Evolutionary conservation across 176 grass and related monocot genomes (phyloP), one percentile per base, ranked within the genome.

Genomic region (Triticum monococcum): DNA sequence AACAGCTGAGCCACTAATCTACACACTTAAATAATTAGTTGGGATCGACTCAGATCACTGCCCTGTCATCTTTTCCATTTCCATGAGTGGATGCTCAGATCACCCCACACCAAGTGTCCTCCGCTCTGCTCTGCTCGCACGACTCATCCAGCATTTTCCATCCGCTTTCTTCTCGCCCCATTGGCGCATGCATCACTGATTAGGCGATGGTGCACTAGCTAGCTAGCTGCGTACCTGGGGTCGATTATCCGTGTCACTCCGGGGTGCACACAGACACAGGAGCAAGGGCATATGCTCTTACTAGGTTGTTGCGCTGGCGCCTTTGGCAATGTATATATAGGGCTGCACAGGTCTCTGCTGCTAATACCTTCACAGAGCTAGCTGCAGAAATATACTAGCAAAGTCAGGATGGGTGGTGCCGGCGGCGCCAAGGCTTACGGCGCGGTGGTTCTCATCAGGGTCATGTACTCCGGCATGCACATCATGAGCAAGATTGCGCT

Each of bases 391-490:
- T 12, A 77, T 64, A 81, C 73, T 22, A 12, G 3, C 45, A 25
- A 54, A 77, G 22, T 56, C 73, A 32, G 52, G 46, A 77, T 77
- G 73, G 45, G 73, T 54, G 73, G 26, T 77, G 85, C 72, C 48
- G 60, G 64, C 18, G 72, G 76, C 37, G 69, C 71, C 3, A 95
- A 93, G 84, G 83, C 57, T 7, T 90, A 85, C 26, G 35, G 41
- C 3, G 81, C 88, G 3, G 85, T 88, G 2, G 37, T 93, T 22
- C 83, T 98, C 1, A 86, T 98, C 68, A 84, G 91, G 71, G 13
- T 93, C 38, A 79, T 95, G 89, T 98, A 95, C 87, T 71, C 95
- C 8, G 87, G 89, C 71, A 88, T 91, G 89, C 91, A 95, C 25
- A 72, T 95, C 14, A 28, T 95, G 52, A 79, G 85, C 54, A 95